Evolutionary conservation across 208 protist species (phyloP).

Genomic region (Wallacemonas rigidus): DNA sequence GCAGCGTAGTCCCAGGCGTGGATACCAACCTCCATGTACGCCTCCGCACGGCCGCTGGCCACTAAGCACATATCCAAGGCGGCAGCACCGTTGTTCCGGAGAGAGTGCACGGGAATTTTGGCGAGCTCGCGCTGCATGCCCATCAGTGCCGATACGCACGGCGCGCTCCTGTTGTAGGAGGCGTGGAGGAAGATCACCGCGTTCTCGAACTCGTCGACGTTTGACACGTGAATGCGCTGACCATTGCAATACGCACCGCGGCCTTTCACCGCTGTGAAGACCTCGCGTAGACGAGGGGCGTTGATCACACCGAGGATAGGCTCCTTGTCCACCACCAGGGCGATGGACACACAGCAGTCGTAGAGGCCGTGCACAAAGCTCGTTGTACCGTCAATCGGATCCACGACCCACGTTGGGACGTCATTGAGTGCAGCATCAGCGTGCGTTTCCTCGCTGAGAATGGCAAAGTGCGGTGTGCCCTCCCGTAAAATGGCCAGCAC

Average conservation of each 20-base stretch:
- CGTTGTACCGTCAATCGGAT: constrained; percentile 78
- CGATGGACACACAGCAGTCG: constrained; percentile 88
- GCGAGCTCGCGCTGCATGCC: constrained; percentile 66
- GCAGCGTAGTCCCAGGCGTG: constrained; percentile 82
- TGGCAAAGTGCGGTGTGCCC: constrained; percentile 58
- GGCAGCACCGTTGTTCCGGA: constrained; percentile 72
- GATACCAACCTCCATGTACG: constrained; percentile 81
- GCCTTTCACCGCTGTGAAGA: constrained; percentile 77
- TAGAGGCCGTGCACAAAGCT: constrained; percentile 86
- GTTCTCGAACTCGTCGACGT: constrained; percentile 36
- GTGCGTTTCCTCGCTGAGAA: constrained; percentile 70
- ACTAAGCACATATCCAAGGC: constrained; percentile 91
- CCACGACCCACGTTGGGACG: constrained; percentile 83
- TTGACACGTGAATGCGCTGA: constrained; percentile 80
- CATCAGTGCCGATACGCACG: constrained; percentile 52
- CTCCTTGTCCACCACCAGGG: constrained; percentile 69
- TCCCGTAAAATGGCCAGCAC: constrained; percentile 58
- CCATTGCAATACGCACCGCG: constrained; percentile 88
- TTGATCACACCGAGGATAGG: constrained; percentile 80
- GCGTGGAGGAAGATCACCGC: constrained; percentile 73
- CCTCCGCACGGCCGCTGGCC: constrained; percentile 68
- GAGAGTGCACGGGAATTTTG: constrained; percentile 60
- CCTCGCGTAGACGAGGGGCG: constrained; percentile 74
- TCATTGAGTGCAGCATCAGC: constrained; percentile 37
- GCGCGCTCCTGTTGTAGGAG: constrained; percentile 49